Evolutionary conservation across 2,329 filamentous ascomycete species (phyloP).

Genomic region (Exophiala oligosperma): DNA sequence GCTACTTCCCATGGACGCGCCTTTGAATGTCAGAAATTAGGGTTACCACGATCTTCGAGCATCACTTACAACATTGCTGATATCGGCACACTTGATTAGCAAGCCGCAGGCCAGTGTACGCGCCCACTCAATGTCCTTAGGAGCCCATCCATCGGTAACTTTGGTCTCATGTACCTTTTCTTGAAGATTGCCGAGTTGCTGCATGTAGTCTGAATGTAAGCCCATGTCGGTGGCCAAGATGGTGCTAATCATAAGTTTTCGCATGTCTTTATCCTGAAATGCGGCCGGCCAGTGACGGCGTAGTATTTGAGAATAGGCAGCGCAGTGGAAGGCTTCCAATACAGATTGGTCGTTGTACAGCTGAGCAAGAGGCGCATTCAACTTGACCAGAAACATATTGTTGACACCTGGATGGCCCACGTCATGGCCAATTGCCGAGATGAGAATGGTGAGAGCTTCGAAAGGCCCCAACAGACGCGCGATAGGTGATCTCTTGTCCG

Average conservation of each 20-base stretch:
- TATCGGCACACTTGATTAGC: conserved; percentile 96
- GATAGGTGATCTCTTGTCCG: conserved; percentile 59
- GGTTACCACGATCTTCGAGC: neutral
- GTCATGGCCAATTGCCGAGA: conserved; percentile 97
- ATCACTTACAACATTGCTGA: conserved; percentile 87
- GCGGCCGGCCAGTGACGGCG: conserved; percentile 86
- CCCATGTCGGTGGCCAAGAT: conserved; percentile 98
- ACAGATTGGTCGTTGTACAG: conserved; percentile 97
- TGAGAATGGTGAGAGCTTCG: conserved; percentile 82
- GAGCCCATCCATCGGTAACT: conserved; percentile 70
- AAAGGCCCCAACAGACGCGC: conserved; percentile 78
- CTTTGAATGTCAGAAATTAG: conserved; percentile 35
- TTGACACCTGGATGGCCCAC: conserved; percentile 97
- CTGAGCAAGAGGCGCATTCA: conserved; percentile 90
- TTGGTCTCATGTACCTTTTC: conserved; percentile 70
- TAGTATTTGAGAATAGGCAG: conserved; percentile 93
- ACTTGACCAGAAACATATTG: conserved; percentile 89
- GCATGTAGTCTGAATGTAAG: conserved; percentile 95
- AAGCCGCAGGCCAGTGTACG: conserved; percentile 82
- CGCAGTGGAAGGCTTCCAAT: conserved; percentile 95
- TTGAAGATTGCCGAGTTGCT: conserved; percentile 76
- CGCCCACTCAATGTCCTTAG: conserved; percentile 72
- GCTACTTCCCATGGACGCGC: conserved; percentile 82
- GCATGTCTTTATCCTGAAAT: conserved; percentile 76
- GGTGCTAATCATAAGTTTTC: conserved; percentile 92